A percentile compares a stretch with the other conserved stretches of the same genome.
Conservation (phyloP, 805 yeast species). For the Candida incommunis region DNA sequence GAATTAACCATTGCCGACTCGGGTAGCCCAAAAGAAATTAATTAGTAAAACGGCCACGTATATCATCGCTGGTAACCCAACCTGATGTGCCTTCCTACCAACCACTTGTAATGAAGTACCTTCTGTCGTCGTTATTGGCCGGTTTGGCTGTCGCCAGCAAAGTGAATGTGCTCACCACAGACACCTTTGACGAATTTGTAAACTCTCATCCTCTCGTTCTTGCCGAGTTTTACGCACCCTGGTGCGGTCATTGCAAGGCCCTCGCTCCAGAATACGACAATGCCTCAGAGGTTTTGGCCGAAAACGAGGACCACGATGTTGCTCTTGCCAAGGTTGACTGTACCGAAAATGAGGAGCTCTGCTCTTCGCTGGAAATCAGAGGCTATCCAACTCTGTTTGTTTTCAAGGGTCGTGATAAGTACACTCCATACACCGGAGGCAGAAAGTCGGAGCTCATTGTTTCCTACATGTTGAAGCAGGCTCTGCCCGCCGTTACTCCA, state of each 20-base stretch:
- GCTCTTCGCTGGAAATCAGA: constrained; percentile 47
- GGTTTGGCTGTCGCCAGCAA: constrained; percentile 72
- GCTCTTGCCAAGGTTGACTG: constrained; percentile 75
- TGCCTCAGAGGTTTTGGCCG: constrained; percentile 7
- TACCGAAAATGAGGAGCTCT: constrained; percentile 61
- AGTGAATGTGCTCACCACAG: constrained; percentile 64
- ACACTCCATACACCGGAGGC: constrained; percentile 64
- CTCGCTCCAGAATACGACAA: constrained; percentile 24
- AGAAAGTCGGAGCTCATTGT: constrained; percentile 71
- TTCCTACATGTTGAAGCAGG: constrained; percentile 64
- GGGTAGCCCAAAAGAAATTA: too few relatives aligned
- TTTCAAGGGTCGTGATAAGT: constrained; percentile 38
- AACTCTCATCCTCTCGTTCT: constrained; percentile 61
- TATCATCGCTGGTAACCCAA: too few relatives aligned
- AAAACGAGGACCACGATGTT: constrained; percentile 8
- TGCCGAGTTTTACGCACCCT: constrained; percentile 89
- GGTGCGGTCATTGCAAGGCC: constrained; percentile 85
- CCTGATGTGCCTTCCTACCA: too few relatives aligned
- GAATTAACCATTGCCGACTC: too few relatives aligned
- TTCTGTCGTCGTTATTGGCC: constrained; percentile 29
- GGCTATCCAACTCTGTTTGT: constrained; percentile 80
- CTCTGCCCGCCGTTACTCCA: constrained; percentile 59
- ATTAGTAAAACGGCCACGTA: too few relatives aligned
- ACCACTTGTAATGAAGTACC: constrained; percentile 25
- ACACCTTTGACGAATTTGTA: constrained; percentile 51